A percentile compares a stretch with the other conserved stretches of the same genome.
phyloP scores from a whole-genome alignment of 352 stramenopile genomes.

The Phytopythium montanum region DNA sequence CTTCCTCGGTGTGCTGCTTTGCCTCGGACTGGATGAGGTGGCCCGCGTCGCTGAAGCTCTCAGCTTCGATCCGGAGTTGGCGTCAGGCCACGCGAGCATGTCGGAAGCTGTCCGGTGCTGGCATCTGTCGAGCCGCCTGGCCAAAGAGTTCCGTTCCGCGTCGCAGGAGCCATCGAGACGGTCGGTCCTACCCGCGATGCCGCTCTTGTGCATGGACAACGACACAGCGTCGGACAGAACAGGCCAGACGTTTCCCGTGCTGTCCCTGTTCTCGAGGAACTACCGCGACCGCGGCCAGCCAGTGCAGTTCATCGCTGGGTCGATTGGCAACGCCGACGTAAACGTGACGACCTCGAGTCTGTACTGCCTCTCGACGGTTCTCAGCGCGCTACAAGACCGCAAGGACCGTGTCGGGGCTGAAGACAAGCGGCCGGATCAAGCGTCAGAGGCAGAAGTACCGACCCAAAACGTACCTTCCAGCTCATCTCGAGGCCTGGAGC shows the following conservation, averaged over 20 bases:
- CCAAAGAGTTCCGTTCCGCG: slow-evolving; percentile 32
- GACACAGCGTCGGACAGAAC: slow-evolving; percentile 12
- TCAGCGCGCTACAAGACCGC: background rate
- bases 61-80: background rate
- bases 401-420: background rate
- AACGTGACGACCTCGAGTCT: slow-evolving; percentile 40
- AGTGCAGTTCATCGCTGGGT: slow-evolving; percentile 31
- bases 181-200: slow-evolving; percentile 13
- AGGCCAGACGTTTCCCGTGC: slow-evolving; percentile 23
- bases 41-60: slow-evolving; percentile 21
- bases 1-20: slow-evolving; percentile 47
- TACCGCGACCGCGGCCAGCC: slow-evolving; percentile 32
- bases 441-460: background rate
- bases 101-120: slow-evolving; percentile 45
- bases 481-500: background rate
- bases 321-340: slow-evolving; percentile 43
- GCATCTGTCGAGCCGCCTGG: slow-evolving; percentile 45
- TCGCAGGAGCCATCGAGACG: background rate
- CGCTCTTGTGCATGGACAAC: slow-evolving; percentile 23
- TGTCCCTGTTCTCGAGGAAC: slow-evolving; percentile 44
- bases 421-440: background rate
- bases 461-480: background rate
- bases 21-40: slow-evolving; percentile 38
- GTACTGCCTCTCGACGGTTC: slow-evolving; percentile 32
- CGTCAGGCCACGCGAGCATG: background rate